Evolutionary conservation across 2,329 filamentous ascomycete species (phyloP), one percentile per base, ranked within the genome.

Genomic region (Exophiala xenobiotica): DNA sequence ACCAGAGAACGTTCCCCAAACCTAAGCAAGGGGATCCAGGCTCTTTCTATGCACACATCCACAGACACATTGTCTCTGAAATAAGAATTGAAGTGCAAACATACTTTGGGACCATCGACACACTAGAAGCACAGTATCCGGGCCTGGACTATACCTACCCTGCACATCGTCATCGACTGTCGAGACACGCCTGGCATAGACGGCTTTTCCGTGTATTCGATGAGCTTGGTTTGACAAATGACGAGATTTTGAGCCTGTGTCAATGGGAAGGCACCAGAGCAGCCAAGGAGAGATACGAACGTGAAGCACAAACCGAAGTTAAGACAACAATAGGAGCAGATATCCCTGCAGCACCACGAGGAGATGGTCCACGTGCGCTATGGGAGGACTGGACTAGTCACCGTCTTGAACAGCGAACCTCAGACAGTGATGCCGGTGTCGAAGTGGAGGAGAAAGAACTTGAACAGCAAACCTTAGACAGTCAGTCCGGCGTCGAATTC

Each of bases 41-140:
- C 8, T 78, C 76, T 45, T 85, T 84, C 66, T 73, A 76, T 16
- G 75, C 75, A 14, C 80, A 84, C 62, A 76, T 85, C 54, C 77
- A 77, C 54, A 77, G 79, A 42, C 78, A 85, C 63, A 74, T 86
- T 35, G 80, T 85, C 18, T 80, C 80, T 27, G 82, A 86, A 71
- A 81, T 86, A 46, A 79, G 82, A 53, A 74, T 81, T 58, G 82
- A 86, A 67, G 83, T 81, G 1, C 76, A 77, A 48, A 78, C 75
- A 44, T 86, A 84, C 70, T 85, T 85, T 68, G 82, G 82, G 61
- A 75, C 78, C 33, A 73, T 84, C 39, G 81, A 84, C 70, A 81
- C 77, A 61, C 74, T 83, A 54, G 82, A 85, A 71, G 81, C 82
- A 43, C 80, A 82, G 53, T 85, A 86, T 61, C 82, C 82, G 0